A percentile compares a stretch with the other conserved stretches of the same genome.
Evolutionary conservation across 1,284 basidiomycete species (phyloP).

Genomic region (Phenoliferia sp.): DNA sequence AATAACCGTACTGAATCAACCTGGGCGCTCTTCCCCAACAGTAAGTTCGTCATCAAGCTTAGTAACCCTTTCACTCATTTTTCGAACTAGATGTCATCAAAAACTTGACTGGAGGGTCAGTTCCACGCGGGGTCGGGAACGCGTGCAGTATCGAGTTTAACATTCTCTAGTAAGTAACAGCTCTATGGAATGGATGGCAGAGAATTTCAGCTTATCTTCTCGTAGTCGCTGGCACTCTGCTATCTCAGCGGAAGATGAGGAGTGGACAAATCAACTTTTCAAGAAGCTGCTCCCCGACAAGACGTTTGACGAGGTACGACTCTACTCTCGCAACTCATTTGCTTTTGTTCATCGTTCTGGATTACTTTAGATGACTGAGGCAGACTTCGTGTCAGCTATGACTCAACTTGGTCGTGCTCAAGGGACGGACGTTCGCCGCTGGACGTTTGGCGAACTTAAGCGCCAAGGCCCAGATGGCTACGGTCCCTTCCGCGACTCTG

Average conservation of each 20-base stretch:
- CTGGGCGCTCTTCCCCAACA: conserved; percentile 22
- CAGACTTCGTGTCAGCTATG: conserved; percentile 57
- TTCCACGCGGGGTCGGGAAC: conserved; percentile 65
- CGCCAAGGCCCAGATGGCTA: conserved; percentile 51
- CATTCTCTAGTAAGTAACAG: conserved; percentile 30
- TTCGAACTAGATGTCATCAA: conserved; percentile 52
- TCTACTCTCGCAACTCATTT: neutral
- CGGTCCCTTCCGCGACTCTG: conserved; percentile 52
- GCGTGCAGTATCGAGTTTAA: conserved; percentile 64
- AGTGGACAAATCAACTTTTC: conserved; percentile 50
- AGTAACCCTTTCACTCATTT: neutral
- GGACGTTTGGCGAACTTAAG: conserved; percentile 57
- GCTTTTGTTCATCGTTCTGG: conserved; percentile 33
- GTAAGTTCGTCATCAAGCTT: conserved; percentile 41
- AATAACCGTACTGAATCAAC: conserved; percentile 20
- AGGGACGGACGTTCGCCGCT: conserved; percentile 55
- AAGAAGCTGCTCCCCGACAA: conserved; percentile 41
- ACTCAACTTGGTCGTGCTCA: conserved; percentile 8
- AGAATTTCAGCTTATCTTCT: neutral
- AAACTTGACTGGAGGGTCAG: conserved; percentile 56
- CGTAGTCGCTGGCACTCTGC: conserved; percentile 54
- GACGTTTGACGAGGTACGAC: conserved; percentile 47
- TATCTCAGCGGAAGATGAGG: conserved; percentile 61
- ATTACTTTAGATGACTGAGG: conserved; percentile 50
- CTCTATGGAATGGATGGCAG: neutral